phyloP scores from a whole-genome alignment of 1,284 basidiomycete species.

The Phylloporus sp. region DNA sequence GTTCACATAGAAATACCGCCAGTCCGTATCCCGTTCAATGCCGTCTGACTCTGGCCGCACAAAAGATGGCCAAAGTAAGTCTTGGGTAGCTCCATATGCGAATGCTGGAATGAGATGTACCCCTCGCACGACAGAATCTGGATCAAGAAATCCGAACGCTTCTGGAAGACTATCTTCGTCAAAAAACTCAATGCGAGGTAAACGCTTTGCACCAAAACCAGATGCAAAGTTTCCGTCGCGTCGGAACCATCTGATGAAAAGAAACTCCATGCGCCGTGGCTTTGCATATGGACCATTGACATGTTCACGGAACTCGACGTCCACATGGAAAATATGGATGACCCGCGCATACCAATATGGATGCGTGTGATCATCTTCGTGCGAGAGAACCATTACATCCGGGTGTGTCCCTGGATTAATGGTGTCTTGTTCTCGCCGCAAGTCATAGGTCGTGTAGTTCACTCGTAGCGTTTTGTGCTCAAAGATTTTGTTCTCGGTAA shows the following conservation, averaged over 20 bases:
- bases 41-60: too few species aligned
- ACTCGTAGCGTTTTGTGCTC: neutral
- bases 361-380: neutral
- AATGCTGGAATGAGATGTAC: neutral
- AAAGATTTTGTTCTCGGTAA: conserved; percentile 18
- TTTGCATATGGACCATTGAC: neutral
- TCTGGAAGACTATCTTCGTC: too few species aligned
- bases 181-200: neutral
- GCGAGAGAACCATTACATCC: neutral
- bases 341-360: neutral
- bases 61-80: too few species aligned
- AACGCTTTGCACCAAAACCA: neutral
- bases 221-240: neutral
- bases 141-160: neutral
- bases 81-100: too few species aligned
- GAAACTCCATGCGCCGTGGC: neutral
- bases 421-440: conserved; percentile 8
- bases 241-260: neutral
- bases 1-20: too few species aligned
- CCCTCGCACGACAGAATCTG: neutral
- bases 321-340: conserved; percentile 10
- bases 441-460: conserved; percentile 41
- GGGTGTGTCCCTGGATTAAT: neutral
- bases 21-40: too few species aligned
- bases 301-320: too few species aligned